Base-by-base conservation (phyloP, 495 filamentous ascomycete species). In the Arthonia radiata region DNA sequence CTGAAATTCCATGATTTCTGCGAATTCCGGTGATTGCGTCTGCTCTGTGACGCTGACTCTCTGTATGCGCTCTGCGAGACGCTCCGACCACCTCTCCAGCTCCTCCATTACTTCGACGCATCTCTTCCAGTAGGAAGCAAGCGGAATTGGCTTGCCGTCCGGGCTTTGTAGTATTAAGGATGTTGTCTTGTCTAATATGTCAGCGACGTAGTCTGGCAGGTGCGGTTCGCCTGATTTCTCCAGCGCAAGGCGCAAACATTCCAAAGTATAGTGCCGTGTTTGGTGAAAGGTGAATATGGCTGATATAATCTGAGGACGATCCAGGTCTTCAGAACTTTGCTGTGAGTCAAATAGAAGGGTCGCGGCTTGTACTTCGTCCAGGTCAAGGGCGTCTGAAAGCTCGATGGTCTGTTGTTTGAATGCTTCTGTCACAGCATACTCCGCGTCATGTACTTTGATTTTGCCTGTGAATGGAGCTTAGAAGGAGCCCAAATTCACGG, bases 301-400 rank as follows among this genome's bases (percentile, higher is more conserved):
- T 28, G 67, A 64, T 33, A 73, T 65, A 22, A 72, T 50, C 35
- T 67, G 54, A 13, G 77, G 50, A 16, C 78, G 60, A 31, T 76
- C 75, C 15, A 79, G 53, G 10, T 54, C 37, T 25, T 64, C 54
- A 6, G 64, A 52, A 34, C 76, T 65, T 25, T 64, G 54, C 40
- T 74, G 61, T 4, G 72, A 63, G 21, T 59, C 57, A 11, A 89
- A 44, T 31, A 83, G 63, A 14, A 90, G 50, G 25, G 56, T 46
- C 4, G 81, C 76, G 13, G 89, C 71, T 40, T 80, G 55, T 26
- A 90, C 36, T 46, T 99, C 86, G 48, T 99, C 83, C 15, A 99
- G 56, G 36, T 90, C 64, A 28, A 93, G 56, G 14, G 69, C 69
- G 49, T 94, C 83, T 27, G 82, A 77, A 19, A 94, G 48, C 41